Evolutionary conservation across 192 early-diverging fungal genomes (phyloP).

Genomic region (Spizellomyces punctatus): DNA sequence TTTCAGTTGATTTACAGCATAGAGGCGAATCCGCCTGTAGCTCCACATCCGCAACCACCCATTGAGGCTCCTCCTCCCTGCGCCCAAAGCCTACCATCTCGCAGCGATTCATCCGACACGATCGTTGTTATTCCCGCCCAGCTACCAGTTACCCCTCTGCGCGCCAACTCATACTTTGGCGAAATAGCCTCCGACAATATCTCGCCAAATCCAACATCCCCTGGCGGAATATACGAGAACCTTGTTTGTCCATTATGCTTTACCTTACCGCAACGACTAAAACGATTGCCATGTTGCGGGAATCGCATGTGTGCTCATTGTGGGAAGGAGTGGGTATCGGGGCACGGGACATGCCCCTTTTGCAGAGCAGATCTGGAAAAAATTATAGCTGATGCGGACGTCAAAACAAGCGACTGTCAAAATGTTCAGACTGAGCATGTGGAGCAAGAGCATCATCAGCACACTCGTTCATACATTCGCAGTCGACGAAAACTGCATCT

Average conservation of each 20-base stretch:
- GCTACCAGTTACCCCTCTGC: background rate
- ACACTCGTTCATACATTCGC: background rate
- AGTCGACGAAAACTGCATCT: background rate
- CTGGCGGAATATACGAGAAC: conserved; percentile 18
- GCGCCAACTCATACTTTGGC: conserved; percentile 5
- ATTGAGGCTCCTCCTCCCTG: too few relatives aligned
- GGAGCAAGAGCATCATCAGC: background rate
- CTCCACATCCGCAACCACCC: background rate
- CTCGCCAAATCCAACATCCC: conserved; percentile 7
- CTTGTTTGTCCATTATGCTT: conserved; percentile 27
- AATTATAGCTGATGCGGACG: background rate
- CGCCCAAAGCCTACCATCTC: too few relatives aligned
- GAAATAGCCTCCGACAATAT: background rate
- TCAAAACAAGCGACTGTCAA: background rate
- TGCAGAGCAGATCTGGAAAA: conserved; percentile 15
- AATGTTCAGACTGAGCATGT: background rate
- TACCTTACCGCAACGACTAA: conserved; percentile 11
- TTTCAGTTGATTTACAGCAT: background rate
- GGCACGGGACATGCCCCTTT: conserved; percentile 18
- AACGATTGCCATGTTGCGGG: conserved; percentile 17
- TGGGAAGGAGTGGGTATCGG: conserved; percentile 4
- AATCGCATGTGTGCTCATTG: conserved; percentile 24
- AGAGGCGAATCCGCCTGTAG: background rate
- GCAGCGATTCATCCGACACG: too few relatives aligned
- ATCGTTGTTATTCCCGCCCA: background rate